A percentile compares a stretch with the other conserved stretches of the same genome.
These are phyloP conservation scores for Cyanodermella asteris DNA, from an alignment of 2,329 filamentous ascomycete species.

Conservation along the genomic window DNA sequence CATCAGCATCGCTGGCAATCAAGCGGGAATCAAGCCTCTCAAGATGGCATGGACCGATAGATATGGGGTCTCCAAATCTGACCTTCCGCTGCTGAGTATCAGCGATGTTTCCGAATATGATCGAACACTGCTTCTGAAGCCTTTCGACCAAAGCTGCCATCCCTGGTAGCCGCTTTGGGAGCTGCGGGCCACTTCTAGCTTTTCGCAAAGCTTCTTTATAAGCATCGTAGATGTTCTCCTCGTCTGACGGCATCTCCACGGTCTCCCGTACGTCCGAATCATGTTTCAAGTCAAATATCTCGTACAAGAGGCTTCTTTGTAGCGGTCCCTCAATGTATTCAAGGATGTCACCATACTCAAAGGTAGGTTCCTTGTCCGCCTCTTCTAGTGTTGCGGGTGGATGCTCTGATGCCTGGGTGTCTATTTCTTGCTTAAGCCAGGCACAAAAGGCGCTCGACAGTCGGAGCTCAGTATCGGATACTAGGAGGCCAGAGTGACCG, in stretches of 20 bases:
- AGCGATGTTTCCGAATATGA: slow-evolving; percentile 45
- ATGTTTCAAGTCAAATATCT: slow-evolving; percentile 28
- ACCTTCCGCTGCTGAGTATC: slow-evolving; percentile 48
- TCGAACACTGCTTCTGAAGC: slow-evolving; percentile 34
- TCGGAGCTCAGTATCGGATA: slow-evolving; percentile 53
- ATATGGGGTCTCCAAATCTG: slow-evolving; percentile 35
- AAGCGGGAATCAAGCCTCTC: not conserved
- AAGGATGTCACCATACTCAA: slow-evolving; percentile 52
- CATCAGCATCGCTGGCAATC: not conserved
- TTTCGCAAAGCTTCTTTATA: slow-evolving; percentile 29
- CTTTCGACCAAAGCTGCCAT: slow-evolving; percentile 42
- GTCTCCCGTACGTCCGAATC: slow-evolving; percentile 16
- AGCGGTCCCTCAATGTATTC: slow-evolving; percentile 57
- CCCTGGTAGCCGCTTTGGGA: slow-evolving; percentile 32
- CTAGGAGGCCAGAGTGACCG: slow-evolving; percentile 48
- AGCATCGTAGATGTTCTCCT: slow-evolving; percentile 20
- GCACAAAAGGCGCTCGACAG: slow-evolving; percentile 58
- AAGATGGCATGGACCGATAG: slow-evolving; percentile 20
- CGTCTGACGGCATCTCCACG: slow-evolving; percentile 17
- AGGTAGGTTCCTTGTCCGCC: slow-evolving; percentile 51
- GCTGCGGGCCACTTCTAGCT: slow-evolving; percentile 23
- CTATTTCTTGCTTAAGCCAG: slow-evolving; percentile 71
- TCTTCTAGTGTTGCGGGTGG: slow-evolving; percentile 43
- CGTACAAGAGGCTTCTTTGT: slow-evolving; percentile 39
- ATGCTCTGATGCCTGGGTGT: slow-evolving; percentile 45